phyloP scores from a whole-genome alignment of 495 filamentous ascomycete genomes.

The Aspergillus taichungensis region DNA sequence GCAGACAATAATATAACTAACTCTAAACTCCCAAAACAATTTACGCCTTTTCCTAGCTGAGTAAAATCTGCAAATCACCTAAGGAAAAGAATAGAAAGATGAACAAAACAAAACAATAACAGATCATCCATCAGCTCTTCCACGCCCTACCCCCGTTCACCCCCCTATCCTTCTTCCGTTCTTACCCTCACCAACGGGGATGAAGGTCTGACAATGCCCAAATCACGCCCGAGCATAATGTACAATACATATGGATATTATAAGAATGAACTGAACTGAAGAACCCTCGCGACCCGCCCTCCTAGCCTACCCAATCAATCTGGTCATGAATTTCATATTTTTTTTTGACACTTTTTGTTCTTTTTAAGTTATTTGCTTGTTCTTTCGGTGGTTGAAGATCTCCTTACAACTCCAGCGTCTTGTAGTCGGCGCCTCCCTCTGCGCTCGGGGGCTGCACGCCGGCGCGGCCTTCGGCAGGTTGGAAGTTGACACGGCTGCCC shows the following conservation, averaged over 20 bases:
- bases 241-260: slow-evolving; percentile 21
- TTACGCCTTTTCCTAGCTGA: slow-evolving; percentile 17
- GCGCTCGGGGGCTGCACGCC: slow-evolving; percentile 58
- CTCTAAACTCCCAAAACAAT: slow-evolving; percentile 17
- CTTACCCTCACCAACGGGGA: too few species aligned
- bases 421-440: slow-evolving; percentile 44
- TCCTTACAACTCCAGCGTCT: slow-evolving; percentile 38
- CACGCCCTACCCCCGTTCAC: slow-evolving; percentile 1
- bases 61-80: too few species aligned
- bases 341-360: not conserved
- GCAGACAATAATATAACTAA: slow-evolving; percentile 2
- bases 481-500: slow-evolving; percentile 54
- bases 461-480: slow-evolving; percentile 33
- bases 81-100: slow-evolving; percentile 1
- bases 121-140: slow-evolving; percentile 1
- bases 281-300: not conserved
- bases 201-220: slow-evolving; percentile 14
- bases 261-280: slow-evolving; percentile 2
- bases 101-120: slow-evolving; percentile 8
- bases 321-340: not conserved
- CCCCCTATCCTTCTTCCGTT: not conserved
- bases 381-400: not conserved
- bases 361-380: slow-evolving; percentile 2
- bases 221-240: slow-evolving; percentile 13
- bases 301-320: not conserved